Percentiles rank a stretch among this genome's conserved stretches.
Conservation (phyloP, 208 protist species). For the Wallacemonas sp. region DNA sequence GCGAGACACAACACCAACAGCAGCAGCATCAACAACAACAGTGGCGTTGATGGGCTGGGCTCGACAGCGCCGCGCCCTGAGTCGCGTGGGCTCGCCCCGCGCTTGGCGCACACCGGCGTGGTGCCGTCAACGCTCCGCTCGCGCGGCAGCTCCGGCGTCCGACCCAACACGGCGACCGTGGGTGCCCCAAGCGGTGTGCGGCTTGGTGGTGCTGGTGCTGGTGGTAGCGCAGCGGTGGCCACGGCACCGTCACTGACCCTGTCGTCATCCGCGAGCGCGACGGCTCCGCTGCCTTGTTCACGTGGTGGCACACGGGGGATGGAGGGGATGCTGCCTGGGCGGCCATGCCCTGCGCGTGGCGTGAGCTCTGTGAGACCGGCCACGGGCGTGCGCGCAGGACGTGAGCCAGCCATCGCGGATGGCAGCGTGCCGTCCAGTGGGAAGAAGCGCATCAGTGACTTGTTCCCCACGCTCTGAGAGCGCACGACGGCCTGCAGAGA, state of each 20-base stretch:
- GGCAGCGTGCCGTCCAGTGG: too few relatives aligned
- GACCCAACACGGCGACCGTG: neutral
- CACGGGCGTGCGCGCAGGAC: too few relatives aligned
- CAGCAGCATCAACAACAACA: neutral
- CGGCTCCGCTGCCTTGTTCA: neutral
- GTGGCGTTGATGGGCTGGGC: neutral
- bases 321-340: neutral
- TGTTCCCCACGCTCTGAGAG: neutral
- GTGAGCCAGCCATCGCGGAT: too few relatives aligned
- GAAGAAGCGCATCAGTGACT: constrained; percentile 9
- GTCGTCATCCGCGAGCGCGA: neutral
- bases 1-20: neutral
- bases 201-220: too few relatives aligned
- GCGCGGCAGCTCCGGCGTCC: neutral
- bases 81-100: neutral
- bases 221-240: too few relatives aligned
- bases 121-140: constrained; percentile 1
- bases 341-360: neutral
- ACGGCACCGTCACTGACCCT: neutral
- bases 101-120: constrained; percentile 1
- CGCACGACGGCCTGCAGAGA: neutral
- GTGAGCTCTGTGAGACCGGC: too few relatives aligned
- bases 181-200: neutral
- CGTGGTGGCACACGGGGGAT: neutral
- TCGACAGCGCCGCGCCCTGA: neutral